Percentiles rank a stretch among this genome's conserved stretches.
Conservation (phyloP, 805 yeast species). For the Sugiyamaella americana region DNA sequence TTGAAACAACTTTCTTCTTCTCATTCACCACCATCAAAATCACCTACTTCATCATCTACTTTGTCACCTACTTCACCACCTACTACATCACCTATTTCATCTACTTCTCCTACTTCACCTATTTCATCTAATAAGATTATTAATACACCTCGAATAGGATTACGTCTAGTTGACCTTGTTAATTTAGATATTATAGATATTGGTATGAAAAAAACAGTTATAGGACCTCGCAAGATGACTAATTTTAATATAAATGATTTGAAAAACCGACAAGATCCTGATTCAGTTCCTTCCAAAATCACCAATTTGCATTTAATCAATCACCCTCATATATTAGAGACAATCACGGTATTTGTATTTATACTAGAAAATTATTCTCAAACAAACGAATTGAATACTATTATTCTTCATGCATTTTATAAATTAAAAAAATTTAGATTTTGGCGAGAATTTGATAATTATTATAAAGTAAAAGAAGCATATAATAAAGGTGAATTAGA, state of each 20-base stretch:
- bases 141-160: conserved; percentile 2
- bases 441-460: background rate
- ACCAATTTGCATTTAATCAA: background rate
- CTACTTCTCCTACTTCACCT: too few relatives aligned
- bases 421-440: background rate
- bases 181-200: conserved; percentile 4
- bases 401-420: background rate
- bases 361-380: background rate
- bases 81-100: too few relatives aligned
- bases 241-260: too few relatives aligned
- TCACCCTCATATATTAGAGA: conserved; percentile 5
- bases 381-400: background rate
- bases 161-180: conserved; percentile 14
- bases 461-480: background rate
- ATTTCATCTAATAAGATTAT: too few relatives aligned
- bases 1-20: too few relatives aligned
- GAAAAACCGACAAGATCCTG: background rate
- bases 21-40: too few relatives aligned
- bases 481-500: background rate
- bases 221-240: background rate
- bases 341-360: conserved; percentile 11
- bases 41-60: too few relatives aligned
- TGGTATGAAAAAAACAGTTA: conserved; percentile 1
- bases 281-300: background rate
- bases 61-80: too few relatives aligned